Conservation (phyloP, 805 yeast genomes). For the Cyberlindnera nakhonratchasimensis region DNA sequence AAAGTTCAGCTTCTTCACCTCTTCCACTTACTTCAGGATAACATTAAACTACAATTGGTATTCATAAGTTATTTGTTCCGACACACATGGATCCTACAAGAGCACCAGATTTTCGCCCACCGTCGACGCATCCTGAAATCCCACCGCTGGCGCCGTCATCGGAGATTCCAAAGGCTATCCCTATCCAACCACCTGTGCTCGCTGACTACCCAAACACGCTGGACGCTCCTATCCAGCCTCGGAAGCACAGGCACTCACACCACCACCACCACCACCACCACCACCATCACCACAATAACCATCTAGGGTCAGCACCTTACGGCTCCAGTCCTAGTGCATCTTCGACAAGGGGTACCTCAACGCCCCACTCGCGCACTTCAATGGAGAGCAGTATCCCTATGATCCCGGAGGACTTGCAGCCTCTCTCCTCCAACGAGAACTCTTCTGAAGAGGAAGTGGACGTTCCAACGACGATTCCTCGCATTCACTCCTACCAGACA, state of each 20-base stretch:
- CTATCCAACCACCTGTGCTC: constrained; percentile 73
- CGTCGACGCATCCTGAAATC: constrained; percentile 55
- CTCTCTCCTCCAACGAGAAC: constrained; percentile 42
- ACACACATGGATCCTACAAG: constrained; percentile 81
- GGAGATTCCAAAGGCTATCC: constrained; percentile 67
- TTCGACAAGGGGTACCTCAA: constrained; percentile 10
- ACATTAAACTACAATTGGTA: no score
- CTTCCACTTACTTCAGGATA: no score
- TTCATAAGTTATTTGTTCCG: no score
- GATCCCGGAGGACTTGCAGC: constrained; percentile 56
- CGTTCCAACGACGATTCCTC: constrained; percentile 25
- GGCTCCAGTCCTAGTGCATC: not conserved
- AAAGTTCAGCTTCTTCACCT: no score
- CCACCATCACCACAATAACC: constrained; percentile 12
- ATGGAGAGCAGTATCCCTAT: constrained; percentile 42
- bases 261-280: constrained; percentile 7
- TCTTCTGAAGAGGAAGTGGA: constrained; percentile 31
- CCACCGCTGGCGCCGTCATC: constrained; percentile 60
- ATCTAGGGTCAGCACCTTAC: constrained; percentile 4
- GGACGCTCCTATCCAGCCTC: constrained; percentile 67
- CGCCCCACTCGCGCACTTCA: constrained; percentile 15
- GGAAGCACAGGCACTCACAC: constrained; percentile 29
- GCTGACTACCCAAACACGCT: constrained; percentile 70
- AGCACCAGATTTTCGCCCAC: constrained; percentile 88
- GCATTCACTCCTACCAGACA: constrained; percentile 52